Evolutionary conservation across 805 yeast genomes (phyloP), one percentile per base, ranked within the genome.

Genomic region (Brettanomyces bruxellensis): DNA sequence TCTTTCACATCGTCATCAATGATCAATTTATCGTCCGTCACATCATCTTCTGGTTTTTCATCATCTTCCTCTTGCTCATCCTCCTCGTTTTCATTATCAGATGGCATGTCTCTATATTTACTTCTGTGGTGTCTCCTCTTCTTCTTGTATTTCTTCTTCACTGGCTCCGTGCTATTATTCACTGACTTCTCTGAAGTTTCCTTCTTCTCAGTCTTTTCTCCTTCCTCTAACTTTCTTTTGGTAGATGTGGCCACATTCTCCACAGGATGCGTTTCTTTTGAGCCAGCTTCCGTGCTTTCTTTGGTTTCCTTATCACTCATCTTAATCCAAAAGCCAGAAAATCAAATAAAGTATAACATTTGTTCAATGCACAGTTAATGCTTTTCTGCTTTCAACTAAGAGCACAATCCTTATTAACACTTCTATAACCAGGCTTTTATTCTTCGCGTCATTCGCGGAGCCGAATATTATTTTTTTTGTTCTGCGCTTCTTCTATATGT

Each of bases 1-100:
- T 86, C 95, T 34, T 85, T 93, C 24, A 79, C 89, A 22, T 73
- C 80, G 13, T 79, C 86, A 22, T 78, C 88, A 34, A 73, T 81
- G 32, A 72, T 67, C 38, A 75, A 71, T 41, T 73, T 56, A 49
- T 76, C 77, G 38, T 73, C 81, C 51, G 76, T 81, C 41, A 73
- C 68, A 14, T 61, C 75, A 4, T 61, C 70, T 12, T 68, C 51
- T 43, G 76, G 49, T n/a, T 50, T 41, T 67, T 77, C 58, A 12
- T 55, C 65, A 8, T 53, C 59, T 8, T 54, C 54, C 7, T 53
- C 55, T n/a, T 53, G 53, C 11, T 30, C 37, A 13, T 40, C 45
- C 24, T 51, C 55, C 23, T 55, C 52, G 3, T 50, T 51, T 23
- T 52, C 57, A 3, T 53, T 49, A 34, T 54, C 55, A 12, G 53